Base-by-base conservation (phyloP, 768 basidiomycete species). In the Collybiopsis confluens region DNA sequence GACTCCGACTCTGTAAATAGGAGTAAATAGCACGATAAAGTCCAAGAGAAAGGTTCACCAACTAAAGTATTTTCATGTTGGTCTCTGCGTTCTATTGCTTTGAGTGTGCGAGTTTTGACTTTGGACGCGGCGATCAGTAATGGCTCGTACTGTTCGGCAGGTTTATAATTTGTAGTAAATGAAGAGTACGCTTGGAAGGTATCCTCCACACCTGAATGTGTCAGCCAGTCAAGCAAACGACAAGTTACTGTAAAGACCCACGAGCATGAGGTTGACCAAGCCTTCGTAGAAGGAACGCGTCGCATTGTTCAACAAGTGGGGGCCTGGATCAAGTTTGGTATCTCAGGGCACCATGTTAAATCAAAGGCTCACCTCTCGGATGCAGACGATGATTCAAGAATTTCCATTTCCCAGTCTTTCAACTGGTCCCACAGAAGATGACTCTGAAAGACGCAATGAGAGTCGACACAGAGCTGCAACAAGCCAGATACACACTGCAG, bases 171-270 rank as follows among this genome's bases (percentile, higher is more conserved):
- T 1, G 92, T 91, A 15, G 92, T 91, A 70, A 98, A 97, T 0
- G 86, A 80, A 0, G 95, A 97, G 65, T 96, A 98, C 2, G 81
- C 76, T 61, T 91, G 85, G 53, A 86, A 85, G 0, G 93, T 95
- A 13, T 88, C 81, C 37, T 92, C 90, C 52, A 85, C 78, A 55
- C 82, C 92, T 94, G 61, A 27, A 54, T n/a, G 23, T 35, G 4
- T 10, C 5, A 48, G 35, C 33, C 30, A 35, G 26, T 23, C 18
- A 45, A 48, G n/a, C 20, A 28, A 24, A 21, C 26, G 21, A 33
- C 27, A 15, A 9, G 52, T 38, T 20, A 37, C 5, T 52, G 61
- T 44, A 1, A 10, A 65, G 74, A 45, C 61, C 91, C 90, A 83
- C 40, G 85, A 75, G 47, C 47, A 62, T 96, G 92, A 18, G 89